phyloP scores from a whole-genome alignment of 306 rosid genomes.

The Casuarina glauca region DNA sequence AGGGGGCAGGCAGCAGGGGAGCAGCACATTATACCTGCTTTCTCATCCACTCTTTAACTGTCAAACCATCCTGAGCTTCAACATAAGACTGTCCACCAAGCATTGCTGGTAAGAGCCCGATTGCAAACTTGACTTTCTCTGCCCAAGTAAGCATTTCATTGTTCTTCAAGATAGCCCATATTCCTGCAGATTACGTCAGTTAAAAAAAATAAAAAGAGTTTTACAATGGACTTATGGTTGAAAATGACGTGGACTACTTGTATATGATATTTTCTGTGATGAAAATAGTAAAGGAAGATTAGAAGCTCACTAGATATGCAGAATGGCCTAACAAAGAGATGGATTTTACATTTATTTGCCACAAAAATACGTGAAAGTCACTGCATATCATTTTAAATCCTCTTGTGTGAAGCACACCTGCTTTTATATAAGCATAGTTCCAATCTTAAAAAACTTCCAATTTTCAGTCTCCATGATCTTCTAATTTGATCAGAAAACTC shows the following conservation, averaged over 20 bases:
- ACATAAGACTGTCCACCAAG: conserved; percentile 96
- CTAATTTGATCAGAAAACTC: background rate
- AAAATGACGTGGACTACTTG: background rate
- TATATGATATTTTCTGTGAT: background rate
- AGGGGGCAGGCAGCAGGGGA: too few relatives aligned
- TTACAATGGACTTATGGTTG: background rate
- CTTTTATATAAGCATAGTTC: too few relatives aligned
- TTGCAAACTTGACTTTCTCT: conserved; percentile 92
- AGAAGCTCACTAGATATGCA: background rate
- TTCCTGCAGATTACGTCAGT: conserved; percentile 54
- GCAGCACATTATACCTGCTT: conserved; percentile 58
- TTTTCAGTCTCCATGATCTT: background rate
- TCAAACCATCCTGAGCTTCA: conserved; percentile 87
- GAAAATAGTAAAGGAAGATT: background rate
- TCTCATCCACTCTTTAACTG: conserved; percentile 91
- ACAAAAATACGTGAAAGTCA: background rate
- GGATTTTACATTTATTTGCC: background rate
- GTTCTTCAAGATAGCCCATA: conserved; percentile 94
- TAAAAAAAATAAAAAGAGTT: background rate
- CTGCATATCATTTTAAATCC: background rate
- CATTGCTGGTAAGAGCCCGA: conserved; percentile 94
- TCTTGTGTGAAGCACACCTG: background rate
- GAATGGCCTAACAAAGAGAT: background rate
- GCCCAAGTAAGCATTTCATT: conserved; percentile 99
- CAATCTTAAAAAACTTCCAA: background rate